phyloP scores from a whole-genome alignment of 2,329 filamentous ascomycete genomes.

The Fusarium nisikadoi region DNA sequence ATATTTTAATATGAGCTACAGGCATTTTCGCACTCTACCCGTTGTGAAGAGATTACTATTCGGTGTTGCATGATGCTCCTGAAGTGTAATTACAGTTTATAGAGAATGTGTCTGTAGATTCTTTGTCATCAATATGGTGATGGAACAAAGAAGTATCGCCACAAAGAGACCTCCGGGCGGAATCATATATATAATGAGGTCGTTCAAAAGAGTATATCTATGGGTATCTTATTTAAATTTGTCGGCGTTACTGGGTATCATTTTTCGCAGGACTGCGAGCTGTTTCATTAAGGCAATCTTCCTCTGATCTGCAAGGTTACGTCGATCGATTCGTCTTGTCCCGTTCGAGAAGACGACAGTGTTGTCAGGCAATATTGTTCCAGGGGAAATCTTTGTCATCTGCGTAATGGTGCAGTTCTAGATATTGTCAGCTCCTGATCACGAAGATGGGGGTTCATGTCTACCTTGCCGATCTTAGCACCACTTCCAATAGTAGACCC shows the following conservation, averaged over 20 bases:
- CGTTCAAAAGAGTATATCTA: neutral
- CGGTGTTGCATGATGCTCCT: neutral
- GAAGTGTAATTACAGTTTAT: neutral
- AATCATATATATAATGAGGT: neutral
- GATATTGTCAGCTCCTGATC: slow-evolving; percentile 33
- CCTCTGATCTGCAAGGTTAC: slow-evolving; percentile 70
- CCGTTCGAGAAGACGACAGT: slow-evolving; percentile 77
- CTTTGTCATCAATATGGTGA: neutral
- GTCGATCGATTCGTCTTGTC: slow-evolving; percentile 65
- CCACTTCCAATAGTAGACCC: slow-evolving; percentile 69
- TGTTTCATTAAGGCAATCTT: slow-evolving; percentile 73
- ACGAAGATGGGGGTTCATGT: slow-evolving; percentile 21
- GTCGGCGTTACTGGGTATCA: slow-evolving; percentile 72
- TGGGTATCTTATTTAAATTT: slow-evolving; percentile 55
- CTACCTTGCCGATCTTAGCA: slow-evolving; percentile 71
- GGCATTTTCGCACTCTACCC: neutral
- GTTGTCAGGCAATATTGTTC: slow-evolving; percentile 70
- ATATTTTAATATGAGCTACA: neutral
- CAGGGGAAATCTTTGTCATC: slow-evolving; percentile 66
- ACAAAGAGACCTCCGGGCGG: neutral
- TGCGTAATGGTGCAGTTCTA: slow-evolving; percentile 78
- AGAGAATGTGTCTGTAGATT: neutral
- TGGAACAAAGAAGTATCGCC: neutral
- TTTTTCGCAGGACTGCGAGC: slow-evolving; percentile 72
- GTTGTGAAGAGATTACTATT: neutral